phyloP scores from a whole-genome alignment of 2,329 filamentous ascomycete genomes.

The Niveomyces coronatus region DNA sequence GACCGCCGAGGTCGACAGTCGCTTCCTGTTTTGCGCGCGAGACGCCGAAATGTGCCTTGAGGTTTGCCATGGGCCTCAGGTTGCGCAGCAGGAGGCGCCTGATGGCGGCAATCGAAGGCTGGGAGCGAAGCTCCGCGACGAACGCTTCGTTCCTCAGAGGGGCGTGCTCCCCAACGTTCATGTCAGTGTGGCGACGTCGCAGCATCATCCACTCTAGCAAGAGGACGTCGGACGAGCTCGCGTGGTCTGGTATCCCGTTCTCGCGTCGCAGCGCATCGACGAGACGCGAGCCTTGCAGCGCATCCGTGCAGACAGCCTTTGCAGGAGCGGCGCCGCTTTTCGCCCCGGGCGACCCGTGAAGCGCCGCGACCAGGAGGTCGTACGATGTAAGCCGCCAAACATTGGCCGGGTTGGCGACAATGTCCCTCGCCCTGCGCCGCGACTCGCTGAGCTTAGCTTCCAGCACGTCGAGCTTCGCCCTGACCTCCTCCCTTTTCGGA shows the following conservation, averaged over 20 bases:
- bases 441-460: slow-evolving; percentile 18
- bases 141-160: slow-evolving; percentile 6
- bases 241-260: slow-evolving; percentile 23
- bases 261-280: slow-evolving; percentile 15
- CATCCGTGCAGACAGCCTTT: not conserved
- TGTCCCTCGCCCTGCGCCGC: slow-evolving; percentile 17
- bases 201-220: slow-evolving; percentile 28
- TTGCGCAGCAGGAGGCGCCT: slow-evolving; percentile 22
- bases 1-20: not conserved
- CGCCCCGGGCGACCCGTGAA: slow-evolving; percentile 17
- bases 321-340: not conserved
- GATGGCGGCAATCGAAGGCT: slow-evolving; percentile 18
- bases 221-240: slow-evolving; percentile 18
- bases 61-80: slow-evolving; percentile 10
- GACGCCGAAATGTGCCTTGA: slow-evolving; percentile 2
- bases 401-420: slow-evolving; percentile 16
- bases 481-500: slow-evolving; percentile 15
- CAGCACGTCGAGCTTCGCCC: slow-evolving; percentile 20
- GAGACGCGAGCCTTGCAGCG: slow-evolving; percentile 2
- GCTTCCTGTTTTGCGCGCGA: not conserved
- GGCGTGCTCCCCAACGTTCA: slow-evolving; percentile 4
- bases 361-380: slow-evolving; percentile 32
- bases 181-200: slow-evolving; percentile 14
- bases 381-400: slow-evolving; percentile 30
- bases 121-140: slow-evolving; percentile 12